phyloP scores from a whole-genome alignment of 108 stramenopile genomes.

The Skeletonema costatum region DNA sequence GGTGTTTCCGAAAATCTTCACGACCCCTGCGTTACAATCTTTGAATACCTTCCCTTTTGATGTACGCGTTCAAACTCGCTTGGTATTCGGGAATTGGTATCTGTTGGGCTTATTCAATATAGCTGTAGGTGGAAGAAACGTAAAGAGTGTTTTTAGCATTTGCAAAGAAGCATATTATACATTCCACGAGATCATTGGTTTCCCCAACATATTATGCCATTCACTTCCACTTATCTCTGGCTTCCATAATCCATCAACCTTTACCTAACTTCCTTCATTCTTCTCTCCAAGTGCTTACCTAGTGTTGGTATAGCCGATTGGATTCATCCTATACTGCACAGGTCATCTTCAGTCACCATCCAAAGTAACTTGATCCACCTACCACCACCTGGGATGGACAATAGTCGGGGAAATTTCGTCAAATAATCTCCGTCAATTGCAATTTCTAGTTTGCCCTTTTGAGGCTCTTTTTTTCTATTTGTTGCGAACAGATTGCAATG shows the following conservation, averaged over 20 bases:
- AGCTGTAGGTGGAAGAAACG: background rate
- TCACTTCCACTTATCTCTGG: slow-evolving; percentile 78
- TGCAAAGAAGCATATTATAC: background rate
- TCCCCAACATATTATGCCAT: background rate
- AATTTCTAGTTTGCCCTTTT: slow-evolving; percentile 61
- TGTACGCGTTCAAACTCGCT: slow-evolving; percentile 79
- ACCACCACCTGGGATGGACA: slow-evolving; percentile 88
- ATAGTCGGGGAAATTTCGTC: slow-evolving; percentile 73
- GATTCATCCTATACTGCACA: slow-evolving; percentile 91
- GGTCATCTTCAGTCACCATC: slow-evolving; percentile 93
- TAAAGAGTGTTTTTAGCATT: background rate
- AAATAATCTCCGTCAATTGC: slow-evolving; percentile 80
- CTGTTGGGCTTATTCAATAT: slow-evolving; percentile 24
- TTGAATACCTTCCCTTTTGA: slow-evolving; percentile 91
- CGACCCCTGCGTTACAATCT: slow-evolving; percentile 82
- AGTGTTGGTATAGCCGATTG: slow-evolving; percentile 93
- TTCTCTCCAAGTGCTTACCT: slow-evolving; percentile 86
- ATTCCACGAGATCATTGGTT: background rate
- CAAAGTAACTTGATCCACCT: slow-evolving; percentile 79
- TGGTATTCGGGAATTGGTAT: slow-evolving; percentile 86
- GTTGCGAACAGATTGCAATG: slow-evolving; percentile 34
- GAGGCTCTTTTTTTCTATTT: slow-evolving; percentile 45
- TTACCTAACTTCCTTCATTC: slow-evolving; percentile 85
- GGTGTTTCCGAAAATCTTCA: slow-evolving; percentile 87
- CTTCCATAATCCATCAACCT: slow-evolving; percentile 52